Evolutionary conservation across 768 basidiomycete genomes (phyloP).

Genomic region (Termitomyces sp.): DNA sequence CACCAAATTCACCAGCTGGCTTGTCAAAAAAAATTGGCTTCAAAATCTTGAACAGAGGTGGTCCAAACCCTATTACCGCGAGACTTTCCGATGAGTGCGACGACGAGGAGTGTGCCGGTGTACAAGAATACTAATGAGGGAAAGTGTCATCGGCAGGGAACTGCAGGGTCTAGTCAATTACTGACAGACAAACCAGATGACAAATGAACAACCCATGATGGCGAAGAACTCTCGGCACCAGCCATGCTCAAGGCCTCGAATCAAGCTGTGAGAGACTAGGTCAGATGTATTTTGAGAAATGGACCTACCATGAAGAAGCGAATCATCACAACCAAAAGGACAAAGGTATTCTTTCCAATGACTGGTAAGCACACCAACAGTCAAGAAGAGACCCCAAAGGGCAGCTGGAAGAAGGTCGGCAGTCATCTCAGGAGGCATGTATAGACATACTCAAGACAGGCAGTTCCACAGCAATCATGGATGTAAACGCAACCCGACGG

Average conservation of each 20-base stretch:
- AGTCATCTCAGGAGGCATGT: too few relatives aligned
- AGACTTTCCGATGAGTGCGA: slow-evolving; percentile 5
- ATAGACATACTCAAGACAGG: slow-evolving; percentile 8
- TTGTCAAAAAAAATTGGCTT: slow-evolving; percentile 6
- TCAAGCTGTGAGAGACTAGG: background rate
- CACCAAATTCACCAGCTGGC: too few relatives aligned
- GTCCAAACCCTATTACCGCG: slow-evolving; percentile 14
- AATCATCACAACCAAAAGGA: slow-evolving; percentile 9
- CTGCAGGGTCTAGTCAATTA: background rate
- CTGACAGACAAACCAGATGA: slow-evolving; percentile 13
- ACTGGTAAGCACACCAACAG: slow-evolving; percentile 8
- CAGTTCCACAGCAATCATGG: slow-evolving; percentile 14
- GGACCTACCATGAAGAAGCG: background rate
- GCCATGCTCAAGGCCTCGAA: background rate
- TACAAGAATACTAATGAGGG: slow-evolving; percentile 11
- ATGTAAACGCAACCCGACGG: slow-evolving; percentile 9
- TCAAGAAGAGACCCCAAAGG: slow-evolving; percentile 13
- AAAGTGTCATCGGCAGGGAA: background rate
- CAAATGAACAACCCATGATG: slow-evolving; percentile 14
- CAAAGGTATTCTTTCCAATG: background rate
- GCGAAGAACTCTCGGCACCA: slow-evolving; percentile 12
- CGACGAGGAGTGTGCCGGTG: slow-evolving; percentile 9
- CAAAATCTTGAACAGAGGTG: slow-evolving; percentile 3
- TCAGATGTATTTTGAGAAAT: background rate
- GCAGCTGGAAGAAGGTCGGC: slow-evolving; percentile 3